Evolutionary conservation across 2,329 filamentous ascomycete genomes (phyloP).

Genomic region (Sarocladium kiliense): DNA sequence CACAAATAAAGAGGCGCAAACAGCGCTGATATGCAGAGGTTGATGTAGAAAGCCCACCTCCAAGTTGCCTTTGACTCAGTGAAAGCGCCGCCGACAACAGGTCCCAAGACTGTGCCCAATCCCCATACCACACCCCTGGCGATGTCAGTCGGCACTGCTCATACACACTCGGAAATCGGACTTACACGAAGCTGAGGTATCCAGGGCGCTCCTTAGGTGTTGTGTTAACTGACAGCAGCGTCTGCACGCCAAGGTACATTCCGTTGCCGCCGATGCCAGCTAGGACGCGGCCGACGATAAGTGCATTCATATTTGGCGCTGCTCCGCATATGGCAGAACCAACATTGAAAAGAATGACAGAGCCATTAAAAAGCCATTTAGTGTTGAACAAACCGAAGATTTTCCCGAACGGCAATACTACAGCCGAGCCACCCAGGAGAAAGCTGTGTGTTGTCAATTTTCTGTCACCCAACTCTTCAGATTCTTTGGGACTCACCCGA

Average conservation of each 20-base stretch:
- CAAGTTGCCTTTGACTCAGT: constrained; percentile 31
- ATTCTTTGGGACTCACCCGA: too few relatives aligned
- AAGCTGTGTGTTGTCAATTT: constrained; percentile 12
- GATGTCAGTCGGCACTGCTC: too few relatives aligned
- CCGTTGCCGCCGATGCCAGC: background rate
- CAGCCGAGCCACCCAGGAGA: constrained; percentile 14
- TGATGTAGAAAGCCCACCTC: constrained; percentile 39
- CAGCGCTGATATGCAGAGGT: constrained; percentile 39
- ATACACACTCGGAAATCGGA: too few relatives aligned
- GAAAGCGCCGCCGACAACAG: constrained; percentile 40
- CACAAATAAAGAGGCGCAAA: constrained; percentile 24
- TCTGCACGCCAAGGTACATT: background rate
- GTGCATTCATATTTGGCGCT: constrained; percentile 21
- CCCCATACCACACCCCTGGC: constrained; percentile 26
- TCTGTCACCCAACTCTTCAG: background rate
- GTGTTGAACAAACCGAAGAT: constrained; percentile 30
- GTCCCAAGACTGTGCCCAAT: constrained; percentile 39
- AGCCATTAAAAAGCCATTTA: constrained; percentile 32
- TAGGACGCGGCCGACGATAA: background rate
- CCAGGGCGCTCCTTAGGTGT: background rate
- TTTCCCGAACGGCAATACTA: constrained; percentile 16
- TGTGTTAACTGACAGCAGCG: background rate
- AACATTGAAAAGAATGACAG: constrained; percentile 21
- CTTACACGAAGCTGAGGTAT: background rate
- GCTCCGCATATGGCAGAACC: constrained; percentile 34